Conservation (phyloP, 2,329 filamentous ascomycete genomes). For the Xylaria sp. region DNA sequence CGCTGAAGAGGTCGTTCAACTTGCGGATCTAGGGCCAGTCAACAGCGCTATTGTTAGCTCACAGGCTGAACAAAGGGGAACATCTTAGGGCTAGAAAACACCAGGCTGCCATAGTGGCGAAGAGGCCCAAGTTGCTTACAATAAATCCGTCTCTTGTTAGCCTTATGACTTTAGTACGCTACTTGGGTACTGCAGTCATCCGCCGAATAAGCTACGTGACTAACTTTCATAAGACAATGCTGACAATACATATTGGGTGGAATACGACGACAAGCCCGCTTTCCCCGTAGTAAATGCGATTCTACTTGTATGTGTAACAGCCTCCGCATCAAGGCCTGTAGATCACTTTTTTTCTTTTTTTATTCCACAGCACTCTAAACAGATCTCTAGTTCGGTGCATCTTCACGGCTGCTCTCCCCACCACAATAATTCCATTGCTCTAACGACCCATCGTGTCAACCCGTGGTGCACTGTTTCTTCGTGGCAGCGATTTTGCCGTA, state of each 20-base stretch:
- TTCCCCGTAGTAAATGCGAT: neutral
- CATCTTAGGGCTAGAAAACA: neutral
- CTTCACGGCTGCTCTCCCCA: neutral
- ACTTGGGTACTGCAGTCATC: conserved; percentile 1
- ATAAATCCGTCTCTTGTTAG: neutral
- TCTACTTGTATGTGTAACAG: neutral
- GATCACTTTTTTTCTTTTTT: neutral
- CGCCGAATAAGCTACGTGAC: conserved; percentile 12
- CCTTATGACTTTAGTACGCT: neutral
- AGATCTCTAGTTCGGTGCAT: neutral
- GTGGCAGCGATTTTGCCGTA: neutral
- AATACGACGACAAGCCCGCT: neutral
- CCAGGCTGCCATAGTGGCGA: neutral
- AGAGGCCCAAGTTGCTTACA: neutral
- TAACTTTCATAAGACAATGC: conserved; percentile 9
- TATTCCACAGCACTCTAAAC: neutral
- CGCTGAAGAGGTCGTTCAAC: conserved; percentile 24
- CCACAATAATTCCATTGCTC: neutral
- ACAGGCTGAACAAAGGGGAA: conserved; percentile 23
- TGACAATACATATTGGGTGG: conserved; percentile 1
- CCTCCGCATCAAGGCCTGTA: neutral
- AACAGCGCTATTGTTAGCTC: conserved; percentile 30
- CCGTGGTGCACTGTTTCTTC: neutral
- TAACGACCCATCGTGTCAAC: neutral
- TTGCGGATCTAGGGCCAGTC: conserved; percentile 34